phyloP scores from a whole-genome alignment of 768 basidiomycete genomes.

The Gloeostereum incarnatum region DNA sequence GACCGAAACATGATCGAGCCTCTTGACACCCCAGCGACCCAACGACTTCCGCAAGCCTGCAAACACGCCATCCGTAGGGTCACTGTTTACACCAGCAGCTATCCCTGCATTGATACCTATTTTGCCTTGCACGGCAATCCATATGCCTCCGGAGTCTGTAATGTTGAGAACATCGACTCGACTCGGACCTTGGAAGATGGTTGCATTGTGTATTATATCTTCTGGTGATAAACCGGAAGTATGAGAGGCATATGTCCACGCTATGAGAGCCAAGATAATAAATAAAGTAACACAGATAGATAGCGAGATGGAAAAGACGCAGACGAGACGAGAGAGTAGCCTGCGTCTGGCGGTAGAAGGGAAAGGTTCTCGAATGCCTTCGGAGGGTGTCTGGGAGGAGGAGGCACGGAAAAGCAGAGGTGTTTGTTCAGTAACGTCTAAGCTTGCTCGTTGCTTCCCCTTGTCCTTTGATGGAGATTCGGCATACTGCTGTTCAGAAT shows the following conservation, averaged over 20 bases:
- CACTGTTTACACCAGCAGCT: slow-evolving; percentile 44
- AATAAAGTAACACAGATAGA: slow-evolving; percentile 36
- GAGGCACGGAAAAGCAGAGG: slow-evolving; percentile 1
- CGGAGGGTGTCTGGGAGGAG: not conserved
- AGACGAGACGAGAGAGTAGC: slow-evolving; percentile 26
- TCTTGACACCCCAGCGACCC: slow-evolving; percentile 57
- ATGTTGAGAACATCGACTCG: slow-evolving; percentile 53
- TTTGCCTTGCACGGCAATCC: slow-evolving; percentile 46
- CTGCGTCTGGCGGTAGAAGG: slow-evolving; percentile 17
- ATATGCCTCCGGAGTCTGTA: slow-evolving; percentile 47
- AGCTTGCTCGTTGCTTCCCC: not conserved
- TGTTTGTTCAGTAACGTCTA: not conserved
- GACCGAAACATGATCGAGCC: slow-evolving; percentile 47
- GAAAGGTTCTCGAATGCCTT: not conserved
- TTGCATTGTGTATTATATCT: slow-evolving; percentile 42
- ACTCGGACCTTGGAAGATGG: slow-evolving; percentile 54
- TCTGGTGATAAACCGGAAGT: slow-evolving; percentile 45
- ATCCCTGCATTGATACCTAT: slow-evolving; percentile 63
- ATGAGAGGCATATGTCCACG: slow-evolving; percentile 57
- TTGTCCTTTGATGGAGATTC: not conserved
- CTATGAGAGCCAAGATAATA: slow-evolving; percentile 37
- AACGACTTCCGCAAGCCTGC: slow-evolving; percentile 51
- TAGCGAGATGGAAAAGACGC: slow-evolving; percentile 52
- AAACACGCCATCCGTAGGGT: slow-evolving; percentile 32
- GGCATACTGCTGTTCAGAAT: too few species aligned